Evolutionary conservation across 805 yeast species (phyloP).

Genomic region (Candida jianshihensis): DNA sequence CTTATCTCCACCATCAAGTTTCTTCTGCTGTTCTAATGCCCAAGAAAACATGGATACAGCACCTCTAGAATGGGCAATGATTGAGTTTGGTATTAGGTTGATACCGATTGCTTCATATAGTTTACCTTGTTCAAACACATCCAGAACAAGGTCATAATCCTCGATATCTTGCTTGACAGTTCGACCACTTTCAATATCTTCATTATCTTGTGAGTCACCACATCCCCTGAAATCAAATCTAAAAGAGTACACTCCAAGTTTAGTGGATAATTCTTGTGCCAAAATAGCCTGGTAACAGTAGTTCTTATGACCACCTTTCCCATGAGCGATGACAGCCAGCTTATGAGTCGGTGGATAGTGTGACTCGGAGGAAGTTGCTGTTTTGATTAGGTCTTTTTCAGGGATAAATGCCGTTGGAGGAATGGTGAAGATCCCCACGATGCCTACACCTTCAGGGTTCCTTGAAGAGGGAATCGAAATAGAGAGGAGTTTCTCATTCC

Average conservation of each 20-base stretch:
- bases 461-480: constrained; percentile 17
- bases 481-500: constrained; percentile 22
- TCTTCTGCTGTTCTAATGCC: constrained; percentile 42
- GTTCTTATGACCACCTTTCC: constrained; percentile 79
- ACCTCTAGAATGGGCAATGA: constrained; percentile 81
- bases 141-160: constrained; percentile 49
- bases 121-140: constrained; percentile 22
- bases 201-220: constrained; percentile 59
- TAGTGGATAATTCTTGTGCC: constrained; percentile 52
- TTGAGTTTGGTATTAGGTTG: constrained; percentile 42
- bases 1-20: constrained; percentile 24
- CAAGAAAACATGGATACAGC: constrained; percentile 68
- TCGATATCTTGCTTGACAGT: constrained; percentile 55
- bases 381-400: constrained; percentile 11
- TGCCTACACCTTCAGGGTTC: constrained; percentile 22
- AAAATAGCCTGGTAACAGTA: constrained; percentile 64
- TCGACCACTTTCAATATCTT: constrained; percentile 38
- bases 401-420: constrained; percentile 23
- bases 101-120: constrained; percentile 25
- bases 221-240: constrained; percentile 84
- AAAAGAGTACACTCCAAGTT: constrained; percentile 55
- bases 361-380: constrained; percentile 6
- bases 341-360: constrained; percentile 35
- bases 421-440: constrained; percentile 31
- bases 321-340: constrained; percentile 67